phyloP scores from a whole-genome alignment of 2,329 filamentous ascomycete genomes.

The Penicillium sp. region DNA sequence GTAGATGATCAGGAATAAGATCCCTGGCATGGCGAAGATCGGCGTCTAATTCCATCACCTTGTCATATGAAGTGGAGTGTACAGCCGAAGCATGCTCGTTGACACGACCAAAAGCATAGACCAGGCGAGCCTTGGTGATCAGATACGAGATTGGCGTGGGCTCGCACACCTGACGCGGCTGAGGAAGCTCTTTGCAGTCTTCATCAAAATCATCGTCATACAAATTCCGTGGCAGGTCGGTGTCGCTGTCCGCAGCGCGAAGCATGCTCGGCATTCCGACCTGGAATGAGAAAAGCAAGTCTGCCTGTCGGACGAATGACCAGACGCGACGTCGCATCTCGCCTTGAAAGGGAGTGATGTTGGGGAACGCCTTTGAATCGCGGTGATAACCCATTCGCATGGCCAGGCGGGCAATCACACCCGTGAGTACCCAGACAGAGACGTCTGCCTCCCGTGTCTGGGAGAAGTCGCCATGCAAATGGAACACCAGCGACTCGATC shows the following conservation, averaged over 20 bases:
- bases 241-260: constrained; percentile 62
- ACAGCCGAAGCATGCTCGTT: constrained; percentile 44
- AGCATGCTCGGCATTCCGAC: constrained; percentile 67
- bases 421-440: constrained; percentile 58
- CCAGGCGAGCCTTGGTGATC: constrained; percentile 46
- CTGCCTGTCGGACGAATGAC: constrained; percentile 56
- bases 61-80: constrained; percentile 54
- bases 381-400: constrained; percentile 67
- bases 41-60: constrained; percentile 59
- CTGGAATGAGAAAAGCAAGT: constrained; percentile 64
- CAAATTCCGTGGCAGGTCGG: constrained; percentile 59
- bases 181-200: constrained; percentile 54
- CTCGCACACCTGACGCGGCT: constrained; percentile 56
- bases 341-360: constrained; percentile 59
- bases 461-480: constrained; percentile 60
- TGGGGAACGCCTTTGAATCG: constrained; percentile 59
- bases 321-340: constrained; percentile 55
- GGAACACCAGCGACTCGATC: constrained; percentile 61
- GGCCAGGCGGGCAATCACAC: constrained; percentile 59
- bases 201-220: constrained; percentile 64
- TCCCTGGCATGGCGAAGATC: constrained; percentile 57
- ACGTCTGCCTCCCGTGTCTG: constrained; percentile 59
- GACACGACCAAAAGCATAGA: constrained; percentile 45
- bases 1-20: constrained; percentile 75
- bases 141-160: constrained; percentile 56